Evolutionary conservation across 176 grass and related monocot genomes (phyloP).

Genomic region (Tillandsia fasciculata): DNA sequence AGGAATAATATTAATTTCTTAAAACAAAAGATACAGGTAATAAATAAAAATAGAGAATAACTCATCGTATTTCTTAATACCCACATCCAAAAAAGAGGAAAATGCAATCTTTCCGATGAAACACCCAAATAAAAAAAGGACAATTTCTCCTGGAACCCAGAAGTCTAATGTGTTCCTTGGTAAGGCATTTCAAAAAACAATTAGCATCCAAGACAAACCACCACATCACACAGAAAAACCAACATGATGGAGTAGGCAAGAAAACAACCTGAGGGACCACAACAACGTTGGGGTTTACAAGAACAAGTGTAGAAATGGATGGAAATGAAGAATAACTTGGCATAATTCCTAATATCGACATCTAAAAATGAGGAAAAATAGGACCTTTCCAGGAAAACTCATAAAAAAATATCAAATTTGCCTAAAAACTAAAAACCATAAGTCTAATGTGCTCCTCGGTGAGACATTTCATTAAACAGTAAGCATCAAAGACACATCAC

Average conservation of each 20-base stretch:
- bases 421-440: neutral
- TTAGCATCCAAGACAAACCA: constrained; percentile 10
- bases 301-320: neutral
- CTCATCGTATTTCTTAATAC: neutral
- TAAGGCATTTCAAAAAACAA: constrained; percentile 10
- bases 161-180: neutral
- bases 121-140: neutral
- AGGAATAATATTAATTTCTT: neutral
- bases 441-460: neutral
- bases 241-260: neutral
- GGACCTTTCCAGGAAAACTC: neutral
- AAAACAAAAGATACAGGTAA: neutral
- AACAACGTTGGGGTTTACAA: too few relatives aligned
- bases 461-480: constrained; percentile 11
- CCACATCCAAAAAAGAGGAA: constrained; percentile 4
- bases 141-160: neutral
- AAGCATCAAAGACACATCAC: constrained; percentile 8
- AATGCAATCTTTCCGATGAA: neutral
- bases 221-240: neutral
- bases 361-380: constrained; percentile 1
- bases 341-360: neutral
- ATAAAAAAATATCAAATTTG: neutral
- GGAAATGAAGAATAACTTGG: neutral
- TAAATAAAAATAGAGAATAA: neutral
- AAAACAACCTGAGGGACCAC: constrained; percentile 1